Base-by-base conservation (phyloP, 495 filamentous ascomycete genomes). In the Penicillium soppii region DNA sequence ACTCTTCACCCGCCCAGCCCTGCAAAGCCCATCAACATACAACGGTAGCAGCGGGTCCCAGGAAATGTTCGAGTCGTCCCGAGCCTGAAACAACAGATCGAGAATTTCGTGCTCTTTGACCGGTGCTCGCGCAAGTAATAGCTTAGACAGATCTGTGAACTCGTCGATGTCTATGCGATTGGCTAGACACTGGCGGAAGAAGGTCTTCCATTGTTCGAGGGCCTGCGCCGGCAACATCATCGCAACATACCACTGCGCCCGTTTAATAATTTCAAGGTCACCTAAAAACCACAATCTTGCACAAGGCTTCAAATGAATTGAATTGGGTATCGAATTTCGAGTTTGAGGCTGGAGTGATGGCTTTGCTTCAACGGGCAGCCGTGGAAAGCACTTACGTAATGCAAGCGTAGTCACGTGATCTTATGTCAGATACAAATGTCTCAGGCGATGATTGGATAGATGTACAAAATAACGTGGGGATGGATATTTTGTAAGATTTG, bases 21-120 rank as follows among this genome's bases (percentile, higher is more conserved):
- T 73, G 26, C 83, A 75, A 22, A 91, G 74, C 12, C 74, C 73
- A 62, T 86, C 75, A 25, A 87, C 63, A 67, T 91, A 92, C 16
- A 79, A 70, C 5, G 77, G 74, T 19, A 87, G 66, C 37, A 87
- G 74, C 19, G 83, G 83, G 54, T 91, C 87, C 66, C 86, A 79
- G 50, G 69, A 70, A 57, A 76, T 63, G 29, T 58, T 67, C 42
- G 77, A 76, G 22, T 62, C 60, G 12, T 65, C 61, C 21, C 77
- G 76, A 2, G 82, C 81, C 20, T 75, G 75, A 5, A 90, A 68
- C 25, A 85, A 72, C 3, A 87, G 59, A 48, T 86, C 80, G 49
- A 86, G 76, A 36, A 90, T 71, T 38, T 72, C 48, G 12, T 55
- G 38, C 43, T 73, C 68, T 6, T 65, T 53, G 8, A 77, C 50